These are phyloP conservation scores for Aschersonia sp. DNA, from an alignment of 2,329 filamentous ascomycete species.

Conservation along the genomic window DNA sequence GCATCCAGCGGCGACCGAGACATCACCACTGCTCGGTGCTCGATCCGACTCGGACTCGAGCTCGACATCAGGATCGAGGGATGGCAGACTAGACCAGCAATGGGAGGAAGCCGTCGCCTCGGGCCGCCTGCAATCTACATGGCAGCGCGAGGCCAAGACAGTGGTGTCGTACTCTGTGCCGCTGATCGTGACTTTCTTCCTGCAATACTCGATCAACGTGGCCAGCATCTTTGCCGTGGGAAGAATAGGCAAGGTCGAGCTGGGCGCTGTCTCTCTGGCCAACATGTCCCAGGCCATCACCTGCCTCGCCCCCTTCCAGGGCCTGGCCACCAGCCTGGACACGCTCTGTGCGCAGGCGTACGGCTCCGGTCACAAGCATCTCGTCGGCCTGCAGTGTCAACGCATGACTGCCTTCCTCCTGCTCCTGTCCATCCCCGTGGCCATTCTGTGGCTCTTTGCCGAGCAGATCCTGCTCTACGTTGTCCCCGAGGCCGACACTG, in stretches of 20 bases:
- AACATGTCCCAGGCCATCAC: conserved; percentile 73
- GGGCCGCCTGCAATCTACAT: conserved; percentile 75
- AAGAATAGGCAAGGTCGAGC: conserved; percentile 50
- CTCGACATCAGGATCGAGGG: conserved; percentile 31
- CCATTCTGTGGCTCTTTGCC: conserved; percentile 54
- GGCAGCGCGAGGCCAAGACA: conserved; percentile 78
- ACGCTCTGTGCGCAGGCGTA: conserved; percentile 91
- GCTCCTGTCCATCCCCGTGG: conserved; percentile 57
- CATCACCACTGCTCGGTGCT: conserved; percentile 22
- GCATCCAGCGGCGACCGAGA: conserved; percentile 28
- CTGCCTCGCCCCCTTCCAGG: conserved; percentile 63
- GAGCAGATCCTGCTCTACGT: conserved; percentile 43
- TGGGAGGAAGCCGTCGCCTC: conserved; percentile 77
- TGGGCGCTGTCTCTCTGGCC: conserved; percentile 29
- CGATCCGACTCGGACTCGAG: conserved; percentile 2
- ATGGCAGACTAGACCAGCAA: conserved; percentile 44
- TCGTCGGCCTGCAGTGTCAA: conserved; percentile 73
- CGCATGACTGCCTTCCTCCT: conserved; percentile 69
- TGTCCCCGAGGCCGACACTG: conserved; percentile 39
- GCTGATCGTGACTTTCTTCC: conserved; percentile 54
- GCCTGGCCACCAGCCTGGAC: conserved; percentile 80
- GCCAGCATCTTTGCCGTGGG: conserved; percentile 68
- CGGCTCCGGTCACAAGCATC: conserved; percentile 74
- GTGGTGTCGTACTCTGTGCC: conserved; percentile 57
- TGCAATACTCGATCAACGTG: conserved; percentile 77